Evolutionary conservation across 768 basidiomycete genomes (phyloP).

Genomic region (Tubosaeta sp.): DNA sequence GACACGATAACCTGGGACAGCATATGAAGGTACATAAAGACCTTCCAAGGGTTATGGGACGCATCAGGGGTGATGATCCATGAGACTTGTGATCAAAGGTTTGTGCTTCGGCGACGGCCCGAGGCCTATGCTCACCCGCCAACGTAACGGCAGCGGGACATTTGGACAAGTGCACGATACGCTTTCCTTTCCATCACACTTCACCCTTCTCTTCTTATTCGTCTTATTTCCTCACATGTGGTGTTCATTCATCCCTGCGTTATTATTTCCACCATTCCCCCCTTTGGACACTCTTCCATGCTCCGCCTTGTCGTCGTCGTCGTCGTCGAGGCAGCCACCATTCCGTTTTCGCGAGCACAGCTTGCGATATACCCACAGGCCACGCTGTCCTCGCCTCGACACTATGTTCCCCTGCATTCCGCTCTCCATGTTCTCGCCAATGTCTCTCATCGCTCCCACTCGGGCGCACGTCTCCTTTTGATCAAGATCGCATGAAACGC

Average conservation of each 20-base stretch:
- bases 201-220: conserved; percentile 18
- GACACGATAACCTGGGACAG: conserved; percentile 86
- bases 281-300: conserved; percentile 23
- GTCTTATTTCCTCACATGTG: conserved; percentile 24
- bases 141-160: conserved; percentile 24
- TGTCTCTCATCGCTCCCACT: conserved; percentile 13
- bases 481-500: too few relatives aligned
- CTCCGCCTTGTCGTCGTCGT: conserved; percentile 2
- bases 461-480: background rate
- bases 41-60: conserved; percentile 27
- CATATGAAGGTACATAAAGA: conserved; percentile 78
- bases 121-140: conserved; percentile 19
- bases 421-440: conserved; percentile 20
- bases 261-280: conserved; percentile 17
- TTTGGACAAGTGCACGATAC: conserved; percentile 22
- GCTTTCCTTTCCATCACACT: conserved; percentile 20
- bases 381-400: conserved; percentile 15
- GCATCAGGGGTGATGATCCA: conserved; percentile 19
- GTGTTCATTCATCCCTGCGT: conserved; percentile 16
- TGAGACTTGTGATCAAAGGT: conserved; percentile 17
- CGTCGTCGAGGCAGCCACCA: conserved; percentile 15
- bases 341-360: conserved; percentile 7
- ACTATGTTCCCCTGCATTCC: conserved; percentile 19
- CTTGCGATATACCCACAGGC: conserved; percentile 21
- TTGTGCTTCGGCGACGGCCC: conserved; percentile 16